These are phyloP conservation scores for Vitis hybrid DNA, from an alignment of 177 flowering plant species.

Conservation along the genomic window DNA sequence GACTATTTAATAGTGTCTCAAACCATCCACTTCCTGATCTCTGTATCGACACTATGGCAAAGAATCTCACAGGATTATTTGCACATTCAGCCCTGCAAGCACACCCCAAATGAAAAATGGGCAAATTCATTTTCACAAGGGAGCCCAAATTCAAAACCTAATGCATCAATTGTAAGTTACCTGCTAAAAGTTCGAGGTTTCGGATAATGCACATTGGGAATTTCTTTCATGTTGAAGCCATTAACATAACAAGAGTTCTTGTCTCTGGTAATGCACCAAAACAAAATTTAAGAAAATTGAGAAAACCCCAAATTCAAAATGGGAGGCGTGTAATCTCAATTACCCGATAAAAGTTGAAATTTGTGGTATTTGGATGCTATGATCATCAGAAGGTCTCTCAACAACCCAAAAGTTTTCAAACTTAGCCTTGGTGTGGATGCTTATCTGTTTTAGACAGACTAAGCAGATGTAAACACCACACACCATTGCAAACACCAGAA, in stretches of 20 bases:
- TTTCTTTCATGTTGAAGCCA: conserved; percentile 18
- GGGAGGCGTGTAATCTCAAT: too few relatives aligned
- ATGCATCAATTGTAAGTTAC: conserved; percentile 22
- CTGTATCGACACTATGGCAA: conserved; percentile 64
- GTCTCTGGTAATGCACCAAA: too few relatives aligned
- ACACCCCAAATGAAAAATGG: neutral
- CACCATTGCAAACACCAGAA: conserved; percentile 58
- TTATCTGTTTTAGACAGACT: conserved; percentile 65
- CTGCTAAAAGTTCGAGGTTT: conserved; percentile 66
- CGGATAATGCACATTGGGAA: conserved; percentile 58
- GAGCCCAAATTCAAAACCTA: neutral
- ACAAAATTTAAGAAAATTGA: too few relatives aligned
- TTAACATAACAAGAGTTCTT: too few relatives aligned
- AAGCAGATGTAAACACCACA: conserved; percentile 70
- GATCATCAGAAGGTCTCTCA: conserved; percentile 28
- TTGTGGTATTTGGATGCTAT: neutral
- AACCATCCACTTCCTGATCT: conserved; percentile 93
- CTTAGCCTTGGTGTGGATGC: conserved; percentile 24
- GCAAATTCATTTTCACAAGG: neutral
- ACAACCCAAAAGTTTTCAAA: conserved; percentile 27
- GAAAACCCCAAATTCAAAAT: too few relatives aligned
- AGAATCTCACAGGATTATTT: conserved; percentile 59
- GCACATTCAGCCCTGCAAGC: conserved; percentile 55
- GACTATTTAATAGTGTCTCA: conserved; percentile 71
- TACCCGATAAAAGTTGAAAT: too few relatives aligned